Evolutionary conservation across 352 stramenopile genomes (phyloP).

Genomic region (Pythium dissotocum): DNA sequence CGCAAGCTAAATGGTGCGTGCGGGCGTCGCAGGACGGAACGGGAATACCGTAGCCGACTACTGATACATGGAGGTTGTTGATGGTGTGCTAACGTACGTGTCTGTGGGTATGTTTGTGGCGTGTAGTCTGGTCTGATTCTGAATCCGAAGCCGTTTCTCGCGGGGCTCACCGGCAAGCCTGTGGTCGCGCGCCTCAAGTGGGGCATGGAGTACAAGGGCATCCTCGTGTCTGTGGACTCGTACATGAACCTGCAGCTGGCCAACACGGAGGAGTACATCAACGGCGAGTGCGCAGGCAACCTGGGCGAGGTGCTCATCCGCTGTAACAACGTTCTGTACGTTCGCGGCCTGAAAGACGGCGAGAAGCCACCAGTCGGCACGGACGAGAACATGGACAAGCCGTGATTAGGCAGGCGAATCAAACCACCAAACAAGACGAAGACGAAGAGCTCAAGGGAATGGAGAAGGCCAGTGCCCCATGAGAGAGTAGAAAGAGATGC

Average conservation of each 20-base stretch:
- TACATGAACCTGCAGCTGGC: conserved; percentile 99
- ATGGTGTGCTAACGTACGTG: neutral
- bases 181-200: conserved; percentile 99
- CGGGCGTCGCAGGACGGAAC: neutral
- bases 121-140: conserved; percentile 86
- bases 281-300: conserved; percentile 95
- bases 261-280: conserved; percentile 97
- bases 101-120: conserved; percentile 17
- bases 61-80: neutral
- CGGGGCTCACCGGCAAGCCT: conserved; percentile 92
- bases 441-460: neutral
- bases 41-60: neutral
- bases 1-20: conserved; percentile 6
- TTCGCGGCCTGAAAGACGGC: conserved; percentile 84
- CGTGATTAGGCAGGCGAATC: conserved; percentile 5
- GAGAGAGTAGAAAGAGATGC: neutral
- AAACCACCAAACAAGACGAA: neutral
- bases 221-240: conserved; percentile 94
- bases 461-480: neutral
- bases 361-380: conserved; percentile 54
- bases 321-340: conserved; percentile 99
- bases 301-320: conserved; percentile 98
- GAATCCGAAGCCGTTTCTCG: conserved; percentile 96
- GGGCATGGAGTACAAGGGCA: conserved; percentile 99
- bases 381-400: conserved; percentile 46